Evolutionary conservation across 805 yeast species (phyloP).

Genomic region (Candida ipomoeae): DNA sequence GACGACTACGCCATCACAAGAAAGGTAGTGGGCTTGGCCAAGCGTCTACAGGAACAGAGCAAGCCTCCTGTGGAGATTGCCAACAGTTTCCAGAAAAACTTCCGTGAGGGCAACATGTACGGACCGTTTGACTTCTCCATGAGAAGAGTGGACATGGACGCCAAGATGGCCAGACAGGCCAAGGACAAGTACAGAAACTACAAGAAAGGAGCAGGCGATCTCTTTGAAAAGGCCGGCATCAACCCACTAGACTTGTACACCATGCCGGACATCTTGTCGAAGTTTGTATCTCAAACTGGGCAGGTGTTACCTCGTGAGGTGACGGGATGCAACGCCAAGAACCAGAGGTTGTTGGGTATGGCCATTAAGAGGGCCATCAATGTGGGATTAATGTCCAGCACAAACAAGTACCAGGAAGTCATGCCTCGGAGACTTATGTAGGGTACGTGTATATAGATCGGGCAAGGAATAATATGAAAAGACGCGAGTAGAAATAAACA

Average conservation of each 20-base stretch:
- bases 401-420: conserved; percentile 57
- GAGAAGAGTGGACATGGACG: conserved; percentile 51
- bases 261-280: conserved; percentile 65
- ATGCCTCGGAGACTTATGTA: conserved; percentile 39
- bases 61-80: conserved; percentile 34
- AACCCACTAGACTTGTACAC: conserved; percentile 70
- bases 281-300: conserved; percentile 67
- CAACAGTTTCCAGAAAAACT: conserved; percentile 38
- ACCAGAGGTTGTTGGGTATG: conserved; percentile 67
- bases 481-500: too few species aligned
- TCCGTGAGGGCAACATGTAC: conserved; percentile 53
- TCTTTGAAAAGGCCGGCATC: conserved; percentile 46
- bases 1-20: conserved; percentile 23
- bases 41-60: conserved; percentile 25
- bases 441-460: conserved; percentile 4
- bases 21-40: conserved; percentile 34
- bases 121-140: conserved; percentile 80
- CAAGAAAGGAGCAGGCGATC: conserved; percentile 14
- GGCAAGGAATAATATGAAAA: background rate
- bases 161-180: conserved; percentile 16
- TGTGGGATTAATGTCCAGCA: conserved; percentile 72
- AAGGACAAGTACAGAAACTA: conserved; percentile 24
- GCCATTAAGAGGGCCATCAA: conserved; percentile 80
- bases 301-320: conserved; percentile 68
- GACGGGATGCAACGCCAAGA: conserved; percentile 61